Conservation (phyloP, 345 rosid genomes). For the Lepidium aucheri region DNA sequence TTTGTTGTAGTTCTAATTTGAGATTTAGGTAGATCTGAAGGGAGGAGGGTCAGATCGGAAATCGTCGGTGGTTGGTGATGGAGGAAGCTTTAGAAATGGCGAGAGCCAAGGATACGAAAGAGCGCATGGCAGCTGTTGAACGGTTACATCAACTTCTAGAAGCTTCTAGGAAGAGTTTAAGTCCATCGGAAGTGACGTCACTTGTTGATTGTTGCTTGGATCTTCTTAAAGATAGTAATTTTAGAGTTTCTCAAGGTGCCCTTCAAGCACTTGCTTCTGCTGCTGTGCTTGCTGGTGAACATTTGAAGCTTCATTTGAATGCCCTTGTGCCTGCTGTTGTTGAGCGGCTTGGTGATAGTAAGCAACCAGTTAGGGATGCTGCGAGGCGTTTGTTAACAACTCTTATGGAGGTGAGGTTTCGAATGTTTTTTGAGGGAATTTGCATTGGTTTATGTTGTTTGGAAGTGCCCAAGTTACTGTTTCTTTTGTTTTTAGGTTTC, state of each 20-base stretch:
- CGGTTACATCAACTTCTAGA: slow-evolving; percentile 83
- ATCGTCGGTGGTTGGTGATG: slow-evolving; percentile 33
- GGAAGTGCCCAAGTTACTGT: not conserved
- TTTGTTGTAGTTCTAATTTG: not conserved
- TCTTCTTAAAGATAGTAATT: slow-evolving; percentile 94
- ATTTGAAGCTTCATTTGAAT: slow-evolving; percentile 86
- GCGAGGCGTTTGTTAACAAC: slow-evolving; percentile 89
- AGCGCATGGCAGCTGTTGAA: slow-evolving; percentile 99
- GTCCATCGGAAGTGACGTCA: slow-evolving; percentile 64
- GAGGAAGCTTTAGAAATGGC: slow-evolving; percentile 97
- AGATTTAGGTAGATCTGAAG: slow-evolving; percentile 38
- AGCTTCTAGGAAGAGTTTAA: slow-evolving; percentile 69
- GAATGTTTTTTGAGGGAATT: not conserved
- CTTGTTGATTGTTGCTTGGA: slow-evolving; percentile 92
- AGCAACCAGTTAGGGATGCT: slow-evolving; percentile 94
- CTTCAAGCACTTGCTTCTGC: slow-evolving; percentile 96
- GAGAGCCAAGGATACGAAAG: slow-evolving; percentile 97
- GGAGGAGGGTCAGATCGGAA: slow-evolving; percentile 38
- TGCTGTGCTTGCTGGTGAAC: slow-evolving; percentile 91
- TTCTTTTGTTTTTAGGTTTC: slow-evolving; percentile 54
- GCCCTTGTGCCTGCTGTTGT: slow-evolving; percentile 93
- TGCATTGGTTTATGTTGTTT: not conserved
- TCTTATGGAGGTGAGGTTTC: slow-evolving; percentile 81
- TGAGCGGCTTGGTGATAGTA: slow-evolving; percentile 80
- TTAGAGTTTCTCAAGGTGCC: slow-evolving; percentile 88